Evolutionary conservation across 768 basidiomycete species (phyloP), one percentile per base, ranked within the genome.

Genomic region (Phanerochaete carnosa): DNA sequence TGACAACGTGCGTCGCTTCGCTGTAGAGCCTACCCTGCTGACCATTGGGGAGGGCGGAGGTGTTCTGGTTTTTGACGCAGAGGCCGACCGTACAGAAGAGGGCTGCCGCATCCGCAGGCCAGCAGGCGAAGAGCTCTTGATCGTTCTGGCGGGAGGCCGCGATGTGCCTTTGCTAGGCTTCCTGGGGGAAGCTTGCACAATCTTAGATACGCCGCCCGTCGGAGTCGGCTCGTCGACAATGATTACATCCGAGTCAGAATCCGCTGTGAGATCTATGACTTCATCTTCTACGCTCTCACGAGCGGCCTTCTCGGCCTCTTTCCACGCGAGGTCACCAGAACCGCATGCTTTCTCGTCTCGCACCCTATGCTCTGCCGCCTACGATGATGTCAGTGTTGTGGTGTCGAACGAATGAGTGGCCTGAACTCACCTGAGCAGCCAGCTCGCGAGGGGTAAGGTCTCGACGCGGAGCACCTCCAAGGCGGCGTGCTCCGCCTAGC

Each of bases 361-460:
- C 13, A 79, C 76, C 63, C 95, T 78, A 58, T 89, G 80, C 68
- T 95, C 94, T 0, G 95, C 95, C 52, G 95, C 95, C 94, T 97
- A 67, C 13, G 53, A 50, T 26, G 55, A 15, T 22, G 30, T n/a
- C 13, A 26, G 43, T 39, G 9, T n/a, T 19, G 11, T 25, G 4
- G 32, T 22, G 15, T 33, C 7, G 50, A 55, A 53, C n/a, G 12
- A 43, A 13, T 25, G 30, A 12, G 29, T 13, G 12, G 13, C 22
- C 8, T 30, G 5, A 16, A 72, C 84, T 67, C 64, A 87, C 87
- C 75, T 82, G 79, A 12, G 87, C 91, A 26, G 92, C 84, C 39
- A 94, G 75, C 69, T 96, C 88, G 61, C 88, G 77, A 25, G 86
- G 86, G 32, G 80, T 82, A 65, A 65, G 61, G 45, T 58, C 58